phyloP scores from a whole-genome alignment of 139 green algal species.

The Micromonas pusilla region DNA sequence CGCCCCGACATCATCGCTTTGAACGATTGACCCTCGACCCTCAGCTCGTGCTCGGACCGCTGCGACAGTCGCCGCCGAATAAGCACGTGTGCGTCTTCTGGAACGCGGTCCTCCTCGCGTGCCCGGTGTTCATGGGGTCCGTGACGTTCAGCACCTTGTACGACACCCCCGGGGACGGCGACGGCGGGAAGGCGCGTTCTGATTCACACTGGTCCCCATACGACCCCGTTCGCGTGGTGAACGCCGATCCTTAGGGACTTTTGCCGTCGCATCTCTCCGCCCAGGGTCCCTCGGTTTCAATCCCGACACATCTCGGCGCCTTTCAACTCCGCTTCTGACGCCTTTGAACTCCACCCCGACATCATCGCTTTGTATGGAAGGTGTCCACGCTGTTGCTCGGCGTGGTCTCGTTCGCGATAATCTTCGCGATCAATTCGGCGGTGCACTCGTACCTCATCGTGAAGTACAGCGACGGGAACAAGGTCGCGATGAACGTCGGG shows the following conservation, averaged over 20 bases:
- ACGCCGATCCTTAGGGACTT: no score
- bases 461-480: slow-evolving; percentile 60
- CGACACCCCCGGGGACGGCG: slow-evolving; percentile 35
- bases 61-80: slow-evolving; percentile 67
- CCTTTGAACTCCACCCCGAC: no score
- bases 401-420: slow-evolving; percentile 62
- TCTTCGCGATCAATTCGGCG: slow-evolving; percentile 78
- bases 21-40: no score
- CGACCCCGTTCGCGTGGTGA: no score
- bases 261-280: no score
- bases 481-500: slow-evolving; percentile 73
- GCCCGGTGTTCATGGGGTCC: slow-evolving; percentile 48
- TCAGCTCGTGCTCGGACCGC: slow-evolving; percentile 60
- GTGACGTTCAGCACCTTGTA: slow-evolving; percentile 50
- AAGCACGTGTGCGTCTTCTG: slow-evolving; percentile 62
- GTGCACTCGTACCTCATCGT: slow-evolving; percentile 82
- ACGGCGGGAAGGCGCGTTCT: no score
- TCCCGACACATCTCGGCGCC: no score
- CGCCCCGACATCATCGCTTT: no score
- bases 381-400: slow-evolving; percentile 32
- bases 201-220: no score
- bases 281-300: no score
- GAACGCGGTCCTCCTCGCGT: slow-evolving; percentile 48
- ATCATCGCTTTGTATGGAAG: no score
- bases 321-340: no score